phyloP scores from a whole-genome alignment of 371 early-diverging fungal species.

The Lichtheimia ramosa region DNA sequence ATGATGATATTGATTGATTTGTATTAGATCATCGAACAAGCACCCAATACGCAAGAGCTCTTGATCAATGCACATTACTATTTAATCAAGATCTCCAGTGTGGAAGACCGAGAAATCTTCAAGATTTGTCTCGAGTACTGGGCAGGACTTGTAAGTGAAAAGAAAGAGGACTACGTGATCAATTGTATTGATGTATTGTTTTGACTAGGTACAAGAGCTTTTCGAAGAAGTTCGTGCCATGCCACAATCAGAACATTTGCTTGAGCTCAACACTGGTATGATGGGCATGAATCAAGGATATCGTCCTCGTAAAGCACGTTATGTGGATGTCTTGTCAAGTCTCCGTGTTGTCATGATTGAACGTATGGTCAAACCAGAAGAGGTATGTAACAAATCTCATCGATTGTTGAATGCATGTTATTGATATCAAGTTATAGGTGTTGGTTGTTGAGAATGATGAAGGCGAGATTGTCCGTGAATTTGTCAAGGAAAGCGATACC shows the following conservation, averaged over 20 bases:
- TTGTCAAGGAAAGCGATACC: slow-evolving; percentile 97
- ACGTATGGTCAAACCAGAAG: slow-evolving; percentile 97
- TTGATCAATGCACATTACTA: slow-evolving; percentile 86
- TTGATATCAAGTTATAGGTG: not conserved
- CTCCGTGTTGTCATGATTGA: slow-evolving; percentile 94
- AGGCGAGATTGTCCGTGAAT: slow-evolving; percentile 99
- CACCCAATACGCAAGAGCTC: slow-evolving; percentile 58
- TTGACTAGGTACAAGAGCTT: slow-evolving; percentile 63
- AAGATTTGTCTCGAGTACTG: slow-evolving; percentile 98
- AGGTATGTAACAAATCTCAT: slow-evolving; percentile 52
- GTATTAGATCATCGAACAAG: slow-evolving; percentile 62
- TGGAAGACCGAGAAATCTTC: slow-evolving; percentile 96
- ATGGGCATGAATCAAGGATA: slow-evolving; percentile 11
- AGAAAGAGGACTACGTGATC: not conserved
- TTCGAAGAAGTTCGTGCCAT: slow-evolving; percentile 76
- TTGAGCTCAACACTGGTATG: slow-evolving; percentile 46
- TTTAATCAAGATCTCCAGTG: slow-evolving; percentile 85
- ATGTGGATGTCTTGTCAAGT: slow-evolving; percentile 77
- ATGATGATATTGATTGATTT: not conserved
- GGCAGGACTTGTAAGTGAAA: slow-evolving; percentile 74
- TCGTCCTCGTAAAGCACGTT: slow-evolving; percentile 62
- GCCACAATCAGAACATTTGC: slow-evolving; percentile 25
- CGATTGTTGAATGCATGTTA: slow-evolving; percentile 53
- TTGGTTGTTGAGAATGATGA: slow-evolving; percentile 99
- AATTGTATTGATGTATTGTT: not conserved